Evolutionary conservation across 768 basidiomycete genomes (phyloP).

Genomic region (Termitomyces sp.): DNA sequence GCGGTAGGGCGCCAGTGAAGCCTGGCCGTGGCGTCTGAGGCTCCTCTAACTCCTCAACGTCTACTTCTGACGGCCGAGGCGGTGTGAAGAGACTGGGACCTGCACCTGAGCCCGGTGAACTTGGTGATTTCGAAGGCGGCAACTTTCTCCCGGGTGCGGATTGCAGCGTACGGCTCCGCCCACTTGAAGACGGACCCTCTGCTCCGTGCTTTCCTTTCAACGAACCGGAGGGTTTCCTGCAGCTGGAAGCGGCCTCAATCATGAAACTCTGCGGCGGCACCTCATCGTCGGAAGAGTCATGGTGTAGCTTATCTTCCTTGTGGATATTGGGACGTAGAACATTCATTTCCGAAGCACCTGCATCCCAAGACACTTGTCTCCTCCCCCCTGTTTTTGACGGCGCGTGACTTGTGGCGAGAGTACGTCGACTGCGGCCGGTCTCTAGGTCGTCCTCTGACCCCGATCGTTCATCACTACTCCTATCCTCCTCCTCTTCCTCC

Average conservation of each 20-base stretch:
- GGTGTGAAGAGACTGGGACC: constrained; percentile 42
- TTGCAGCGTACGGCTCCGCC: constrained; percentile 46
- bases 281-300: constrained; percentile 74
- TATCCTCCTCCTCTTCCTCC: constrained; percentile 75
- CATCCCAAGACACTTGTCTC: constrained; percentile 56
- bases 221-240: constrained; percentile 26
- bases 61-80: constrained; percentile 62
- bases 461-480: constrained; percentile 36
- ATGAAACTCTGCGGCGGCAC: constrained; percentile 83
- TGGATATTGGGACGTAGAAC: constrained; percentile 68
- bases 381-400: constrained; percentile 36
- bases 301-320: constrained; percentile 54
- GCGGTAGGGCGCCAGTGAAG: constrained; percentile 23
- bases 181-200: constrained; percentile 9
- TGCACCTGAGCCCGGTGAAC: constrained; percentile 18
- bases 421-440: constrained; percentile 45
- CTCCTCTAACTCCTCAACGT: constrained; percentile 29
- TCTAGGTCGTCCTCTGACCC: constrained; percentile 60
- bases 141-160: constrained; percentile 40
- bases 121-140: constrained; percentile 28
- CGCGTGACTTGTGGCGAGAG: constrained; percentile 18
- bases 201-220: constrained; percentile 23
- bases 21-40: constrained; percentile 14
- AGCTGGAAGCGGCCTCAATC: constrained; percentile 70
- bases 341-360: constrained; percentile 49